Evolutionary conservation across 768 basidiomycete species (phyloP).

Genomic region (Paxillus ammoniavirescens): DNA sequence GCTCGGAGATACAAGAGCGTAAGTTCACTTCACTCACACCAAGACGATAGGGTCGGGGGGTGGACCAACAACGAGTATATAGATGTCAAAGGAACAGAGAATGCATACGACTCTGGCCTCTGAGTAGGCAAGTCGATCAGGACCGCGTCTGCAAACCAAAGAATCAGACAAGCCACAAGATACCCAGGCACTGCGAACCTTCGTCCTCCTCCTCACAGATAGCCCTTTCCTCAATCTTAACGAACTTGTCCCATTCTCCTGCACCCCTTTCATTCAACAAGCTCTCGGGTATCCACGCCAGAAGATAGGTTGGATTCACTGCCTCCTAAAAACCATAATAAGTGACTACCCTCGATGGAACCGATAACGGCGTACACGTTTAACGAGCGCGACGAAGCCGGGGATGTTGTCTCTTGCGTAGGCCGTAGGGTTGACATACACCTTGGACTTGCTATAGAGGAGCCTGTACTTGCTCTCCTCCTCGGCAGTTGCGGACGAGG

Average conservation of each 20-base stretch:
- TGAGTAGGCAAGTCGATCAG: conserved; percentile 83
- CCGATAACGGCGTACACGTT: conserved; percentile 56
- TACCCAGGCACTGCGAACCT: conserved; percentile 36
- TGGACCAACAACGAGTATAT: conserved; percentile 88
- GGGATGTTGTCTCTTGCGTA: conserved; percentile 92
- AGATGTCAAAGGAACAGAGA: conserved; percentile 88
- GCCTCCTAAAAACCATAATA: conserved; percentile 53
- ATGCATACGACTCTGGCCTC: conserved; percentile 88
- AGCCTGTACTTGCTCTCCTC: conserved; percentile 69
- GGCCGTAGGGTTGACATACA: conserved; percentile 92
- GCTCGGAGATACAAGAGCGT: neutral
- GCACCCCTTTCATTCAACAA: conserved; percentile 79
- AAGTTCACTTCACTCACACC: conserved; percentile 55
- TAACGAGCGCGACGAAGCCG: conserved; percentile 90
- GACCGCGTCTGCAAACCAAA: conserved; percentile 59
- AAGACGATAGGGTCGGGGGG: conserved; percentile 80
- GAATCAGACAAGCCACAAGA: conserved; percentile 3
- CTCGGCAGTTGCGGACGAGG: conserved; percentile 24
- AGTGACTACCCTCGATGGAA: conserved; percentile 4
- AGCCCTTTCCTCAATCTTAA: conserved; percentile 74
- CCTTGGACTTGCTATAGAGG: conserved; percentile 89
- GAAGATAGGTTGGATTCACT: conserved; percentile 69
- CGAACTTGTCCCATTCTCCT: conserved; percentile 88
- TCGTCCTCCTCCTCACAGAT: conserved; percentile 61
- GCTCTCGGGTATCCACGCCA: conserved; percentile 93